Evolutionary conservation across 176 grass and related monocot species (phyloP).

Genomic region (Typha latifolia): DNA sequence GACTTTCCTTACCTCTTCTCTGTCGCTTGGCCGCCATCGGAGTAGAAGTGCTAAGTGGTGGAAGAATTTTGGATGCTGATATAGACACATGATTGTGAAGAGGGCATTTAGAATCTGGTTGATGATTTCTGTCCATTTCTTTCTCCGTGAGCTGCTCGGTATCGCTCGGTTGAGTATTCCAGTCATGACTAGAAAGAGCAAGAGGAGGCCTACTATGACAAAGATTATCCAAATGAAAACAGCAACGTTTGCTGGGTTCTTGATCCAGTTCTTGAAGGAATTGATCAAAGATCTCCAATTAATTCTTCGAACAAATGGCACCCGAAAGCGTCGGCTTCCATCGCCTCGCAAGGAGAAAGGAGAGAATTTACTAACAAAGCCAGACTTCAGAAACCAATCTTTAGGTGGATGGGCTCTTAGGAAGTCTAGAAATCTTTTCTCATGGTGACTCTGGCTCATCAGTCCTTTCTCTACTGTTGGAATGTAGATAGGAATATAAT

Average conservation of each 20-base stretch:
- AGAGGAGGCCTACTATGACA: conserved; percentile 46
- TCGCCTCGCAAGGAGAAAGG: no score
- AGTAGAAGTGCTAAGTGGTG: conserved; percentile 73
- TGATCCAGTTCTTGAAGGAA: conserved; percentile 72
- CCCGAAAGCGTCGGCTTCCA: conserved; percentile 36
- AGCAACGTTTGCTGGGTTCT: conserved; percentile 58
- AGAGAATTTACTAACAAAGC: no score
- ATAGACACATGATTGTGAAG: conserved; percentile 98
- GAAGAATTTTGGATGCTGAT: conserved; percentile 76
- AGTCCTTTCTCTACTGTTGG: conserved; percentile 42
- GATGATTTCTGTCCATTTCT: conserved; percentile 68
- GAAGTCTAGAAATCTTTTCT: no score
- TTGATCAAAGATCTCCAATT: conserved; percentile 46
- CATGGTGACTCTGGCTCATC: no score
- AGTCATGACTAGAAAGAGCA: conserved; percentile 48
- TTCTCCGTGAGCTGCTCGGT: conserved; percentile 44
- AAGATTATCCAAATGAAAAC: conserved; percentile 68
- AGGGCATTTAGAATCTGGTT: conserved; percentile 97
- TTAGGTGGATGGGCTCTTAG: no score
- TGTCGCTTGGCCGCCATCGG: conserved; percentile 50
- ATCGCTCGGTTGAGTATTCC: conserved; percentile 64
- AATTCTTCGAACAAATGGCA: conserved; percentile 78
- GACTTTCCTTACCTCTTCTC: conserved; percentile 31
- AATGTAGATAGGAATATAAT: conserved; percentile 85
- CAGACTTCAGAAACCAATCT: no score